Base-by-base conservation (phyloP, 1,284 basidiomycete genomes). In the Fomitiporia mediterranea region DNA sequence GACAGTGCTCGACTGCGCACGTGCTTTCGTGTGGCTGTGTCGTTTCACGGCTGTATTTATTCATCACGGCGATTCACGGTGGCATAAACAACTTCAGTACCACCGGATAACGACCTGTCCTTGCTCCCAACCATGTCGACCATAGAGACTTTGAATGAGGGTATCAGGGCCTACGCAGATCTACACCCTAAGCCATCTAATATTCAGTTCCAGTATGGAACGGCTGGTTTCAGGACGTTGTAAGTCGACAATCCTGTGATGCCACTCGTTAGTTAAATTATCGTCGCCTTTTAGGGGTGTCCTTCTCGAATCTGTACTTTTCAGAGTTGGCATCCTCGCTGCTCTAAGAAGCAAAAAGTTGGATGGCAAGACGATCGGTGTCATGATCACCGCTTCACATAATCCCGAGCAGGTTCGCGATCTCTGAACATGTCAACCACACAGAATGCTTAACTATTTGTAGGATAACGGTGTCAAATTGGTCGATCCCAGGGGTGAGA, bases 311-410 rank as follows among this genome's bases (percentile, higher is more conserved):
- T 91, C 90, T 30, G 94, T 96, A 35, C 79, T 98, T 62, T 98
- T 97, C 75, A 83, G 94, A 62, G 89, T 97, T 8, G 97, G 94
- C 5, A 75, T 99, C 38, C 78, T 99, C 21, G 96, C 96, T 43
- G 91, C 83, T 3, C 77, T 99, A 40, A 78, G 97, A 59, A 97
- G 94, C 73, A 96, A 91, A 74, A 87, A 84, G 62, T 76, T 95
- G 35, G 86, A 89, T 68, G 95, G 97, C 47, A 90, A 89, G 69
- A 89, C 86, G 34, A 90, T 99, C 65, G 97, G 97, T 30, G 89
- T 99, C 21, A 99, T 99, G 97, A 89, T 99, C 66, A 99, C 97
- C 37, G 97, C 97, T 3, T 97, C 94, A 23, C 97, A 99, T 73
- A 99, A 99, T 70, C 96, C 96, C 17, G 96, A 96, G 69, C 80